Conservation (phyloP, 2,329 filamentous ascomycete genomes). For the Microsporum ferrugineum region DNA sequence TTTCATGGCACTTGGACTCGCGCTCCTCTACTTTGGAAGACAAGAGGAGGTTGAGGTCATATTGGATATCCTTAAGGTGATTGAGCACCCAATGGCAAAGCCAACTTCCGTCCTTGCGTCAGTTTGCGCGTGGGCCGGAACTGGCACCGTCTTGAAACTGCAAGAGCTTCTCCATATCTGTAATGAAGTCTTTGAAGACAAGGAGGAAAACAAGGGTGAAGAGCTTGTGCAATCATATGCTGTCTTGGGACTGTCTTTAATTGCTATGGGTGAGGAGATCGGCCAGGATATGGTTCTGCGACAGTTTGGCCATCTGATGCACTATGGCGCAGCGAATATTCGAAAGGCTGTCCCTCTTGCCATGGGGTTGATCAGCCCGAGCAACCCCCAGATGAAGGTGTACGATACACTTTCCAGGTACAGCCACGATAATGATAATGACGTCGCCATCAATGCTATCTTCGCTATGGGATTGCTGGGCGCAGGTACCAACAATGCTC, state of each 20-base stretch:
- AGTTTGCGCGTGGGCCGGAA: constrained; percentile 96
- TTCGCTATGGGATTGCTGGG: constrained; percentile 97
- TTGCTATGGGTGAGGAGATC: constrained; percentile 96
- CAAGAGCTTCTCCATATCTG: constrained; percentile 96
- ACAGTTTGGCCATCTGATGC: constrained; percentile 97
- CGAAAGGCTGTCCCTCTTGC: constrained; percentile 89
- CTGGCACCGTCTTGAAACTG: constrained; percentile 90
- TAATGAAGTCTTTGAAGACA: constrained; percentile 92
- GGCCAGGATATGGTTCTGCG: constrained; percentile 98
- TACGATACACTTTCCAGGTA: constrained; percentile 97
- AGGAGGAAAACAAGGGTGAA: constrained; percentile 88
- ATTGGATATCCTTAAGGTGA: constrained; percentile 88
- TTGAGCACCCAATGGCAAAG: constrained; percentile 93
- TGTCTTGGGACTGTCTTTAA: constrained; percentile 82
- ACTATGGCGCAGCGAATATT: constrained; percentile 96
- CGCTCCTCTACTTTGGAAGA: constrained; percentile 86
- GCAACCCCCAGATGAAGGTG: constrained; percentile 99
- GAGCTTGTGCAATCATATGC: constrained; percentile 93
- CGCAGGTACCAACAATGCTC: constrained; percentile 94
- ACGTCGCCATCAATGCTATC: constrained; percentile 96
- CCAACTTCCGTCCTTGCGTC: constrained; percentile 90
- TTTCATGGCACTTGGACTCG: constrained; percentile 88
- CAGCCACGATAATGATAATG: constrained; percentile 96
- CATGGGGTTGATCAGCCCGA: constrained; percentile 92
- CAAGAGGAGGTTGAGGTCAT: constrained; percentile 99